These are phyloP conservation scores for Ceriops tagal DNA, from an alignment of 345 rosid species.

Conservation along the genomic window DNA sequence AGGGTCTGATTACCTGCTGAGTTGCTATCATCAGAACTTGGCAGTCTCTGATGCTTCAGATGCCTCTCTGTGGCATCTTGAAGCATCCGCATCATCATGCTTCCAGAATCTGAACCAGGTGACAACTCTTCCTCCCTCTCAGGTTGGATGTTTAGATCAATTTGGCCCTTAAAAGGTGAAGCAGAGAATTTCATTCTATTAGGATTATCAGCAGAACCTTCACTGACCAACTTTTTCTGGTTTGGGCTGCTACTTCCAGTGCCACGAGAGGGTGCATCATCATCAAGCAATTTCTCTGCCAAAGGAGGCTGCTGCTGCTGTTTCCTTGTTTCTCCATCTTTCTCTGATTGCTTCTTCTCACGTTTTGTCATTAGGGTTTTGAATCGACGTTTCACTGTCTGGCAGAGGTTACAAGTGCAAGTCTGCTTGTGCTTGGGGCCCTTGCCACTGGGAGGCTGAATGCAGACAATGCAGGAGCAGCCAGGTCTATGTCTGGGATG, in stretches of 20 bases:
- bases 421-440: slow-evolving; percentile 80
- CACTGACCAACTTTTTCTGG: slow-evolving; percentile 34
- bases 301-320: slow-evolving; percentile 32
- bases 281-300: slow-evolving; percentile 42
- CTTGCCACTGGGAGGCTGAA: slow-evolving; percentile 89
- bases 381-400: slow-evolving; percentile 71
- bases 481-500: slow-evolving; percentile 93
- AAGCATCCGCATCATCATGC: slow-evolving; percentile 32
- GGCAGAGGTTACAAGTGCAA: slow-evolving; percentile 78
- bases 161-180: slow-evolving; percentile 64
- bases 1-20: slow-evolving; percentile 20
- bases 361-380: slow-evolving; percentile 61
- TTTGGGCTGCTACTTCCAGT: slow-evolving; percentile 45
- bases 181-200: slow-evolving; percentile 40
- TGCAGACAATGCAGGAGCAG: slow-evolving; percentile 90
- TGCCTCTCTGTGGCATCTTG: slow-evolving; percentile 40
- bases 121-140: slow-evolving; percentile 77
- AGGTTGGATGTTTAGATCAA: slow-evolving; percentile 91
- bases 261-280: slow-evolving; percentile 40
- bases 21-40: slow-evolving; percentile 28
- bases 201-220: slow-evolving; percentile 46
- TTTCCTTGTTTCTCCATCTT: slow-evolving; percentile 49
- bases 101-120: slow-evolving; percentile 48
- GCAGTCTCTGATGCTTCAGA: slow-evolving; percentile 33
- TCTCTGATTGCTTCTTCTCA: slow-evolving; percentile 64